These are phyloP conservation scores for Fusarium temperatum DNA, from an alignment of 2,329 filamentous ascomycete genomes.

Conservation along the genomic window DNA sequence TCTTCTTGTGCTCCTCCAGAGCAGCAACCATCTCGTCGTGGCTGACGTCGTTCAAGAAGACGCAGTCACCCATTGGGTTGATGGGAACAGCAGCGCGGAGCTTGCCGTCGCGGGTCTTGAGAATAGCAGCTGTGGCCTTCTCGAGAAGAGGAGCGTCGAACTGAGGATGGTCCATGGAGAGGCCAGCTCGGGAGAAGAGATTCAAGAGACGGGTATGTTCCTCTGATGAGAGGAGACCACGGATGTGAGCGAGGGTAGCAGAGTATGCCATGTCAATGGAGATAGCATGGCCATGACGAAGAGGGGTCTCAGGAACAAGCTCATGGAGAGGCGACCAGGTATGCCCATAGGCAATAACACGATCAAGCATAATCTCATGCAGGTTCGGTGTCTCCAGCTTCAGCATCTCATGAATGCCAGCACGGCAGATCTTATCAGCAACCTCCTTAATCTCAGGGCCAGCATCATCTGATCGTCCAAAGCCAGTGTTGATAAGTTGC, in stretches of 20 bases:
- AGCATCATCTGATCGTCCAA: slow-evolving; percentile 68
- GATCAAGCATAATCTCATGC: slow-evolving; percentile 76
- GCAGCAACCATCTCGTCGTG: slow-evolving; percentile 69
- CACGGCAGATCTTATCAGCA: slow-evolving; percentile 73
- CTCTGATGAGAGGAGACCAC: slow-evolving; percentile 66
- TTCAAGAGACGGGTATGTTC: slow-evolving; percentile 71
- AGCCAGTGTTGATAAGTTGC: slow-evolving; percentile 70
- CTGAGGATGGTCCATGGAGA: slow-evolving; percentile 75
- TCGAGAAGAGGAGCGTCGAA: slow-evolving; percentile 73
- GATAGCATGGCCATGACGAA: slow-evolving; percentile 78
- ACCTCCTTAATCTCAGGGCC: slow-evolving; percentile 65
- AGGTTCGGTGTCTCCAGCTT: slow-evolving; percentile 78
- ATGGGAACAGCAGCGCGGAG: slow-evolving; percentile 72
- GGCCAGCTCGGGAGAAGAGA: slow-evolving; percentile 74
- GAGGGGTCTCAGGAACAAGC: slow-evolving; percentile 72
- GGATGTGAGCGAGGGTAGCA: slow-evolving; percentile 70
- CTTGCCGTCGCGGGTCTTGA: slow-evolving; percentile 75
- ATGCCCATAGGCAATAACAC: slow-evolving; percentile 78
- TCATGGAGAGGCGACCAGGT: slow-evolving; percentile 80
- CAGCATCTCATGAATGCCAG: slow-evolving; percentile 76
- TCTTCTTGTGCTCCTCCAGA: slow-evolving; percentile 69
- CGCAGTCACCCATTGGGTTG: slow-evolving; percentile 71
- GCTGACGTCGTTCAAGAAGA: slow-evolving; percentile 74
- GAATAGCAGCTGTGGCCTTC: slow-evolving; percentile 72
- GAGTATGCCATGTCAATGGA: slow-evolving; percentile 81